Conservation (phyloP, 192 early-diverging fungal genomes). For the Dimargaris verticillata region DNA sequence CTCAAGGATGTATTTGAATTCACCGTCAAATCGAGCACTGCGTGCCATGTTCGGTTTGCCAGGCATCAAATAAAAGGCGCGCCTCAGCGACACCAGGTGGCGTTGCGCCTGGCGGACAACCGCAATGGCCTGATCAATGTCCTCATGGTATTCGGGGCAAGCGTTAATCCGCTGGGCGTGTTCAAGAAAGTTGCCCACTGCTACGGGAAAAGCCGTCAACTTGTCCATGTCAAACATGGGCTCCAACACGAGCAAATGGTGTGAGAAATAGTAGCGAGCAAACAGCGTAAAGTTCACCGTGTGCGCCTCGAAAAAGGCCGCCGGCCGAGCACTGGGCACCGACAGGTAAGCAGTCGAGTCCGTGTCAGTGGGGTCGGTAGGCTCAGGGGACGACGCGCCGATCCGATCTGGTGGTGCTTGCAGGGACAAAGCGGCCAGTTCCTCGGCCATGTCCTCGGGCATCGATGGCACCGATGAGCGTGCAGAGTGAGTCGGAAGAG, state of each 20-base stretch:
- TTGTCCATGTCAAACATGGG: conserved; percentile 30
- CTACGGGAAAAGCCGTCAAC: conserved; percentile 23
- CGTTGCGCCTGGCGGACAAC: conserved; percentile 23
- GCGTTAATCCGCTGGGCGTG: conserved; percentile 31
- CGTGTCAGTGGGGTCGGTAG: neutral
- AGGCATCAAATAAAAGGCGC: conserved; percentile 13
- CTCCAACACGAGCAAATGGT: conserved; percentile 26
- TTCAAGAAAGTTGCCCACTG: conserved; percentile 29
- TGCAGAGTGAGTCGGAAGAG: neutral
- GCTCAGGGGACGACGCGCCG: too few species aligned
- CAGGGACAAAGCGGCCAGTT: neutral
- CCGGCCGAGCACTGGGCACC: neutral
- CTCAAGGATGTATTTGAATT: conserved; percentile 20
- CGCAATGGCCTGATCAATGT: conserved; percentile 26
- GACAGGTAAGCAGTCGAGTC: neutral
- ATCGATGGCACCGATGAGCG: neutral
- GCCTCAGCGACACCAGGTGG: conserved; percentile 22
- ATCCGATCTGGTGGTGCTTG: too few species aligned
- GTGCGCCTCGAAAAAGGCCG: neutral
- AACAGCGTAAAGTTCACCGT: neutral
- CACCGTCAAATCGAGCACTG: conserved; percentile 27
- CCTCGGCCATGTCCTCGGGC: neutral
- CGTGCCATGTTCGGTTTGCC: conserved; percentile 37
- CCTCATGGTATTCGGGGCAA: conserved; percentile 30
- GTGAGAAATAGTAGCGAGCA: conserved; percentile 26